Conservation (phyloP, 2,329 filamentous ascomycete species). For the Pyrenochaeta sp. region DNA sequence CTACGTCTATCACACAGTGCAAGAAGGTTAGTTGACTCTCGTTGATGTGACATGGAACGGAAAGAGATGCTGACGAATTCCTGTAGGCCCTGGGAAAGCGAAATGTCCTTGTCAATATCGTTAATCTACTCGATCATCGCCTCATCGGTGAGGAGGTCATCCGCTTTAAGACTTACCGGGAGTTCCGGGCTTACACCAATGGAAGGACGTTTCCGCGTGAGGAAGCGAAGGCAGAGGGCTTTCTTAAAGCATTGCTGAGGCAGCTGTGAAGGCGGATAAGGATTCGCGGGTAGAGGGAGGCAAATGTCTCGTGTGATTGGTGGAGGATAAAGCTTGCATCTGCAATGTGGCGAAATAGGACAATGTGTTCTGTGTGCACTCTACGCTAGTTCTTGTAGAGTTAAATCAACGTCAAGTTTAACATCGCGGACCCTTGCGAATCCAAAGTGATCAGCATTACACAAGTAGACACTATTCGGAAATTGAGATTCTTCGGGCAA, state of each 20-base stretch:
- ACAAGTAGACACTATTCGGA: no score
- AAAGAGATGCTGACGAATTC: not conserved
- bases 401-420: no score
- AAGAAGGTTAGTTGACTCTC: conserved; percentile 18
- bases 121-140: conserved; percentile 31
- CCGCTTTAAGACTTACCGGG: conserved; percentile 16
- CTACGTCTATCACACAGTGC: conserved; percentile 22
- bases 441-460: not conserved
- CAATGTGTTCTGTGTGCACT: not conserved
- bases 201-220: conserved; percentile 10
- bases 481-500: not conserved
- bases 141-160: conserved; percentile 18
- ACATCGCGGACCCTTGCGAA: no score
- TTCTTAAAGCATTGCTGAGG: conserved; percentile 29
- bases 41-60: not conserved
- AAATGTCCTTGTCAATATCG: conserved; percentile 27
- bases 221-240: conserved; percentile 31
- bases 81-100: conserved; percentile 16
- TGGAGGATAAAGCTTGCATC: not conserved
- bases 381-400: not conserved
- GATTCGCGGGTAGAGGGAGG: not conserved
- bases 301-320: not conserved
- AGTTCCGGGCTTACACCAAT: conserved; percentile 21
- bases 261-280: conserved; percentile 1
- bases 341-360: not conserved